phyloP scores from a whole-genome alignment of 345 rosid genomes.

The Psidium guajava region DNA sequence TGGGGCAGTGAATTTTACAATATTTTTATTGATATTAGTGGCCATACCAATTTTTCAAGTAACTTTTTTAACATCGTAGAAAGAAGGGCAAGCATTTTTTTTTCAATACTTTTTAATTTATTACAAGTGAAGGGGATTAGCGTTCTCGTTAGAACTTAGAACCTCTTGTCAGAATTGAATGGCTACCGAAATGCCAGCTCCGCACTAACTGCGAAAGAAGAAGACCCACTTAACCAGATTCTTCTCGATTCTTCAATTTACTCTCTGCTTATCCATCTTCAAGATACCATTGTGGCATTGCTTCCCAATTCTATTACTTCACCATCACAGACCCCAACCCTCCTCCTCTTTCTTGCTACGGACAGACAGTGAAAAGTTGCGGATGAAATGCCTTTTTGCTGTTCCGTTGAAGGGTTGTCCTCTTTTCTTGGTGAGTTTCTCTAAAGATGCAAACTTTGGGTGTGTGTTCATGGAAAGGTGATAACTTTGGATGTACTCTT shows the following conservation, averaged over 20 bases:
- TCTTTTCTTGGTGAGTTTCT: slow-evolving; percentile 8
- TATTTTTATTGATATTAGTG: background rate
- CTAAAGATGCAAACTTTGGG: slow-evolving; percentile 66
- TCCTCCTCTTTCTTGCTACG: background rate
- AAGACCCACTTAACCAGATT: background rate
- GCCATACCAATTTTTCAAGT: background rate
- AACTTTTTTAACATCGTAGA: background rate
- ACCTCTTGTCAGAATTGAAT: background rate
- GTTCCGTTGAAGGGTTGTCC: slow-evolving; percentile 7
- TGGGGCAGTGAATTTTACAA: background rate
- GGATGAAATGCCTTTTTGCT: slow-evolving; percentile 1
- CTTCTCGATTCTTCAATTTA: background rate
- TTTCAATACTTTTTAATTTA: background rate
- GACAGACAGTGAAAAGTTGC: background rate
- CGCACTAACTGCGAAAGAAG: background rate
- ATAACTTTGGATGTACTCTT: slow-evolving; percentile 22
- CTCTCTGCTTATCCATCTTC: background rate
- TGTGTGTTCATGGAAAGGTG: slow-evolving; percentile 30
- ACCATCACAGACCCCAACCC: background rate
- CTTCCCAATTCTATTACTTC: background rate
- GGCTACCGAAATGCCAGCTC: background rate
- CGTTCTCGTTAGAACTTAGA: background rate
- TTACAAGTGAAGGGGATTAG: background rate
- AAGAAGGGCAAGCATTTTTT: background rate
- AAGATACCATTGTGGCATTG: background rate